Conservation (phyloP, 139 green algal genomes). For the Volvox africanus region DNA sequence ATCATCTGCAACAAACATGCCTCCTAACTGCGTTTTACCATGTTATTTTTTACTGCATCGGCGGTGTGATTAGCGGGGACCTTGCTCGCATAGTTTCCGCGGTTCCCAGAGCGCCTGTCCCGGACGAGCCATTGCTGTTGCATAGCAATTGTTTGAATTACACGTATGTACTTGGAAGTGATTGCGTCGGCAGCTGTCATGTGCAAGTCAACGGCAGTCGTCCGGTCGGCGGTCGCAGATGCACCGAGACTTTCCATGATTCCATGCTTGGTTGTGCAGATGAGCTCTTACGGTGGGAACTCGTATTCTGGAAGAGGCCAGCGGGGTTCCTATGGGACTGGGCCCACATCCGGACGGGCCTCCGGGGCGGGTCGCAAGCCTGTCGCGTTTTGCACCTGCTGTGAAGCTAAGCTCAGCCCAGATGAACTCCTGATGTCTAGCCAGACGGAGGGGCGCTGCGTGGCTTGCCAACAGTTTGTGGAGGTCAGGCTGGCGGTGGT, state of each 20-base stretch:
- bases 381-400: neutral
- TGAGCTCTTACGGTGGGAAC: constrained; percentile 1
- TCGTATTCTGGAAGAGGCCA: neutral
- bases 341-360: neutral
- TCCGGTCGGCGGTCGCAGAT: neutral
- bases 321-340: neutral
- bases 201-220: neutral
- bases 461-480: constrained; percentile 29
- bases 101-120: neutral
- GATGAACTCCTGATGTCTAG: constrained; percentile 11
- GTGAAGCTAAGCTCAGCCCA: constrained; percentile 8
- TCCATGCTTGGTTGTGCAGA: neutral
- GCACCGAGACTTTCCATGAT: neutral
- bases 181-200: neutral
- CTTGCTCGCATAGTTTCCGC: neutral
- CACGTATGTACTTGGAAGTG: neutral
- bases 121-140: neutral
- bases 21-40: neutral
- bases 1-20: too few species aligned
- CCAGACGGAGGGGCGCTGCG: constrained; percentile 30
- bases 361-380: constrained; percentile 1
- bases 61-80: neutral
- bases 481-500: constrained; percentile 15
- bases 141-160: neutral
- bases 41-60: neutral